Evolutionary conservation across 139 green algal genomes (phyloP).

Genomic region (Picochlorum sp.): DNA sequence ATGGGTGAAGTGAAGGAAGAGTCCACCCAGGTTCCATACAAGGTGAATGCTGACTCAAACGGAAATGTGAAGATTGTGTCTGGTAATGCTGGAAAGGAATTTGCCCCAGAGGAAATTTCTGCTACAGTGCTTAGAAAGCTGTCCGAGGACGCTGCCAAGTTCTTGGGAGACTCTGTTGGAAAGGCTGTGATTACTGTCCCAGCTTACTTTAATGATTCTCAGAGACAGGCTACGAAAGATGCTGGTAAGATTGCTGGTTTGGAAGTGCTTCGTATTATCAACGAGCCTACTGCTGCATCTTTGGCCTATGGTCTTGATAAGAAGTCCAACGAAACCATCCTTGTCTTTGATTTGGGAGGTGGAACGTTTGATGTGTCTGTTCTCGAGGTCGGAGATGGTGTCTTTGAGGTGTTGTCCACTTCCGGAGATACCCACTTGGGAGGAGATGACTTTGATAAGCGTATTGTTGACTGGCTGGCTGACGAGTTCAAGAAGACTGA

Average conservation of each 20-base stretch:
- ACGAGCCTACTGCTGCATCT: slow-evolving; percentile 97
- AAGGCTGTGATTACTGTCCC: slow-evolving; percentile 98
- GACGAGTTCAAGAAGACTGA: slow-evolving; percentile 87
- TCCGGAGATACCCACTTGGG: slow-evolving; percentile 96
- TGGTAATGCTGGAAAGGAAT: slow-evolving; percentile 84
- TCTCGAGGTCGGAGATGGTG: slow-evolving; percentile 90
- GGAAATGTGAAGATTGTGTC: slow-evolving; percentile 96
- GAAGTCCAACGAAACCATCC: slow-evolving; percentile 98
- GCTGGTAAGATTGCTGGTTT: slow-evolving; percentile 91
- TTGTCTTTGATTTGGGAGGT: slow-evolving; percentile 98
- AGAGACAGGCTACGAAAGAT: slow-evolving; percentile 91
- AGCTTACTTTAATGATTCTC: slow-evolving; percentile 99
- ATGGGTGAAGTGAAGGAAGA: slow-evolving; percentile 87
- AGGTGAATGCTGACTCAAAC: slow-evolving; percentile 62
- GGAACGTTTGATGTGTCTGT: slow-evolving; percentile 98
- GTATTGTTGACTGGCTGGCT: slow-evolving; percentile 94
- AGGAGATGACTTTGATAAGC: slow-evolving; percentile 99
- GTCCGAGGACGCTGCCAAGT: slow-evolving; percentile 68
- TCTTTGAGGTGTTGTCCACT: slow-evolving; percentile 99
- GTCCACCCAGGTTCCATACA: slow-evolving; percentile 81
- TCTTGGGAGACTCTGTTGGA: slow-evolving; percentile 62
- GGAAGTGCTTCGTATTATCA: slow-evolving; percentile 99
- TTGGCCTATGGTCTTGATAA: slow-evolving; percentile 96
- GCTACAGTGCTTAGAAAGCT: slow-evolving; percentile 79
- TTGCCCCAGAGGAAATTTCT: slow-evolving; percentile 95